Evolutionary conservation across 1,284 basidiomycete species (phyloP), one percentile per base, ranked within the genome.

Genomic region (Heterobasidion irregulare): DNA sequence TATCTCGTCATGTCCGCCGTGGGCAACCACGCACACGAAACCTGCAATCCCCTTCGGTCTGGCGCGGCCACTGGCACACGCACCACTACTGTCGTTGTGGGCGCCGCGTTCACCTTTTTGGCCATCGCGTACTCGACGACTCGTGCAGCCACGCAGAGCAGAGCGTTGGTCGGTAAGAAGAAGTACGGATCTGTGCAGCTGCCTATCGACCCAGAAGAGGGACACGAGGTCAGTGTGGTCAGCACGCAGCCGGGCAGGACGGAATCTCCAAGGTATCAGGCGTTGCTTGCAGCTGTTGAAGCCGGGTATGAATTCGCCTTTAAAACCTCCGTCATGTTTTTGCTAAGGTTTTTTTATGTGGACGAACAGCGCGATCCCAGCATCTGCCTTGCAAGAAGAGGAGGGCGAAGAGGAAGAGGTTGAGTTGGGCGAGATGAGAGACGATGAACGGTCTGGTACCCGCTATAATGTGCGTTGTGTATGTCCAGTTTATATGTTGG

Each of bases 41-140:
- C 83, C 47, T 99, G 96, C 76, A 99, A 99, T 69, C 96, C 97
- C 0, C 77, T 98, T 16, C 79, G 80, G 35, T 65, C 80, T 50
- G 74, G 75, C 10, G 72, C 76, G 16, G 78, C 76, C 2, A 69
- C 71, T 19, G 86, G 76, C 50, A 91, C 94, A 1, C 84, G 89
- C 59, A 94, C 86, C 19, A 94, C 93, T 2, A 91, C 93, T 1
- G 86, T 96, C 36, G 78, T 98, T 32, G 76, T 98, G 47, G 97
- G 96, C 47, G 97, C 93, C 5, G 71, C 94, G 13, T 98, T 99
- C 72, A 99, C 96, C 1, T 98, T 99, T 79, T 72, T 98, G 49
- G 95, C 97, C 2, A 98, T 99, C 62, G 96, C 97, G 9, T 99
- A 98, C 69, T 97, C 94, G 19, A 99, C 96, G 0, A 93, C 88